A percentile compares a stretch with the other conserved stretches of the same genome.
Evolutionary conservation across 345 rosid genomes (phyloP).

Genomic region (Citrus glauca): DNA sequence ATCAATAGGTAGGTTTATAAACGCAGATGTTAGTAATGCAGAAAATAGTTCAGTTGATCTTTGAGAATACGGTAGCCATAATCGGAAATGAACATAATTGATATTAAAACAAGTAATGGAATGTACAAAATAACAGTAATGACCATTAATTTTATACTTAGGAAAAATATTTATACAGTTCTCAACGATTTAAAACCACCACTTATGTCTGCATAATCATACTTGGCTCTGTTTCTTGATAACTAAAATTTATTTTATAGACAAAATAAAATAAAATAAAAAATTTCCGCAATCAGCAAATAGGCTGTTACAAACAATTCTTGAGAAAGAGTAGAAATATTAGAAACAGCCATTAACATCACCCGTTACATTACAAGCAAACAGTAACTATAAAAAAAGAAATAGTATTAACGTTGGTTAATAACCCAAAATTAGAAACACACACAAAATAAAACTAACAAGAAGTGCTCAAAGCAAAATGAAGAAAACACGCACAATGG

Average conservation of each 20-base stretch:
- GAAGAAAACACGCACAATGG: slow-evolving; percentile 3
- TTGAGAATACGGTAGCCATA: not conserved
- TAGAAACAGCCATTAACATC: not conserved
- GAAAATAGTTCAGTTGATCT: not conserved
- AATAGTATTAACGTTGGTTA: no score
- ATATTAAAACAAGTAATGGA: not conserved
- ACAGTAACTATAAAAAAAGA: not conserved
- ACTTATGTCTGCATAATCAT: not conserved
- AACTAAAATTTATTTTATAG: no score
- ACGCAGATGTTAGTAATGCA: not conserved
- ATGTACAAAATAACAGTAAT: not conserved
- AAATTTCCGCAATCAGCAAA: no score
- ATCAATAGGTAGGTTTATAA: not conserved
- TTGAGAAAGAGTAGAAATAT: not conserved
- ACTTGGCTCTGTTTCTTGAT: not conserved
- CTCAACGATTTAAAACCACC: not conserved
- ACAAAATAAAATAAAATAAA: not conserved
- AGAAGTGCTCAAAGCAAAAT: no score
- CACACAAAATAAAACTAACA: not conserved
- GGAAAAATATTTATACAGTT: not conserved
- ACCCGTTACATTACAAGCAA: not conserved
- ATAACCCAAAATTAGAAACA: not conserved
- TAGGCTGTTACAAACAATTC: not conserved
- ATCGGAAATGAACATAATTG: not conserved
- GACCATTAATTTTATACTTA: not conserved